A percentile compares a stretch with the other conserved stretches of the same genome.
Evolutionary conservation across 495 filamentous ascomycete genomes (phyloP).

Genomic region (Daldinia decipiens): DNA sequence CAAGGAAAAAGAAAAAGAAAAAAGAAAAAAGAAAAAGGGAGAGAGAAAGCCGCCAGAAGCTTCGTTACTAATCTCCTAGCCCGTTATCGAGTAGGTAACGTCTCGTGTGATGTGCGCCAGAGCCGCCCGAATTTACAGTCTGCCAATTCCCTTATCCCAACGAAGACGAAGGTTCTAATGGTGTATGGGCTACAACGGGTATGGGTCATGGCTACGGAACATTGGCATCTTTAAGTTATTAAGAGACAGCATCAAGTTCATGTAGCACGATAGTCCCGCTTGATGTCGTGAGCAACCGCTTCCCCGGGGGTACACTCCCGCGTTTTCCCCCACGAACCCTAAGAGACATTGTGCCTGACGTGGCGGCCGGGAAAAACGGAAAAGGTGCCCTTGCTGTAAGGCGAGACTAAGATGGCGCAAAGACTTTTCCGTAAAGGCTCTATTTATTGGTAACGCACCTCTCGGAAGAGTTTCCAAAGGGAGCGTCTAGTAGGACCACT

Average conservation of each 20-base stretch:
- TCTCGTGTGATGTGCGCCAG: slow-evolving; percentile 19
- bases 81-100: slow-evolving; percentile 14
- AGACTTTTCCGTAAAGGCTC: slow-evolving; percentile 16
- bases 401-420: slow-evolving; percentile 32
- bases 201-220: neutral
- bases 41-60: neutral
- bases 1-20: neutral
- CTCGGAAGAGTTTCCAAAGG: slow-evolving; percentile 30
- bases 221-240: slow-evolving; percentile 5
- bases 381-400: slow-evolving; percentile 21
- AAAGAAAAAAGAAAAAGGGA: neutral
- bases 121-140: slow-evolving; percentile 10
- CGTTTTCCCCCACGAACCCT: slow-evolving; percentile 31
- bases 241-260: slow-evolving; percentile 18
- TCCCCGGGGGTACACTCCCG: slow-evolving; percentile 9
- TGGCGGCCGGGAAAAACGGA: slow-evolving; percentile 36
- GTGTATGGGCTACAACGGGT: slow-evolving; percentile 11
- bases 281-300: slow-evolving; percentile 14
- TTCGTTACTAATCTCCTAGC: neutral
- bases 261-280: slow-evolving; percentile 12
- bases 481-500: slow-evolving; percentile 5
- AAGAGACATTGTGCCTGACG: slow-evolving; percentile 32
- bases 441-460: slow-evolving; percentile 28
- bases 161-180: slow-evolving; percentile 6
- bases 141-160: slow-evolving; percentile 13